Conservation (phyloP, 192 early-diverging fungal species). For the Helicostylum pulchrum region DNA sequence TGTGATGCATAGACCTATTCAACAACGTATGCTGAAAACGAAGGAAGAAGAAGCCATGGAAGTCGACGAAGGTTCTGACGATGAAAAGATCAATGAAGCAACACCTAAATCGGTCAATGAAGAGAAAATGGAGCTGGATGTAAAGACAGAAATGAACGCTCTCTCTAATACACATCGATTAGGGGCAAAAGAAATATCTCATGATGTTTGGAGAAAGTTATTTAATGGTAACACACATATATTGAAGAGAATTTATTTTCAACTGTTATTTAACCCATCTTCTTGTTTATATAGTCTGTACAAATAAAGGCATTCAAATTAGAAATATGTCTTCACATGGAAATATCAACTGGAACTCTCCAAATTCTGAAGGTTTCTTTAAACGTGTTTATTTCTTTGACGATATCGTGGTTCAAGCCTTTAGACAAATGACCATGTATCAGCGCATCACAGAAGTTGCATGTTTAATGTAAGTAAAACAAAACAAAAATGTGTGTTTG, state of each 20-base stretch:
- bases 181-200: constrained; percentile 18
- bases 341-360: constrained; percentile 29
- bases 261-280: background rate
- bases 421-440: constrained; percentile 57
- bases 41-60: constrained; percentile 18
- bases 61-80: constrained; percentile 10
- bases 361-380: constrained; percentile 54
- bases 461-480: constrained; percentile 48
- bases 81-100: constrained; percentile 6
- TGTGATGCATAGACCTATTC: background rate
- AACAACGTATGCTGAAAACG: background rate
- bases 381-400: constrained; percentile 56
- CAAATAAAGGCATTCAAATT: constrained; percentile 17
- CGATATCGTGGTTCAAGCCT: constrained; percentile 55
- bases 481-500: background rate
- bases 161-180: constrained; percentile 7
- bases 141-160: background rate
- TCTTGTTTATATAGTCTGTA: constrained; percentile 12
- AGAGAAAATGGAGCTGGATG: background rate
- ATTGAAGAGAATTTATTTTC: background rate
- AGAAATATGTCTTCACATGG: constrained; percentile 18
- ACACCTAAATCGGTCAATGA: background rate
- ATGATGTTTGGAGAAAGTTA: constrained; percentile 29
- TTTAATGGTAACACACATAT: constrained; percentile 33
- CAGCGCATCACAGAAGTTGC: constrained; percentile 56